These are phyloP conservation scores for Cryomyces minteri DNA, from an alignment of 495 filamentous ascomycete genomes.

Conservation along the genomic window DNA sequence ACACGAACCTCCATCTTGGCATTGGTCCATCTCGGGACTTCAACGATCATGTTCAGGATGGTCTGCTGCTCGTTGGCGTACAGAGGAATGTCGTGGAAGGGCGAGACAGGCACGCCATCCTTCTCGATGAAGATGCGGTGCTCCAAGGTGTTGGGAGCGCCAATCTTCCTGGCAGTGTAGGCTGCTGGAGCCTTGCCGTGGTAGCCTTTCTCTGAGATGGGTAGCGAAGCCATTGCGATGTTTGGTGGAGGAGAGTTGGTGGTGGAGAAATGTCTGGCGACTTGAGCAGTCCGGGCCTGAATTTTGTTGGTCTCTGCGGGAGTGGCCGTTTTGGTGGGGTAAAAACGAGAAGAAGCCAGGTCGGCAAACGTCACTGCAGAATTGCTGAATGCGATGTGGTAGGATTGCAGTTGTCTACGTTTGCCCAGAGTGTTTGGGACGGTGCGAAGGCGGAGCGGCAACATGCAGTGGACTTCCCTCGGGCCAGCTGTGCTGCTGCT, in stretches of 20 bases:
- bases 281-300: slow-evolving; percentile 13
- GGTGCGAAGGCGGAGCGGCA: too few relatives aligned
- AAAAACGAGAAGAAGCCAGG: slow-evolving; percentile 12
- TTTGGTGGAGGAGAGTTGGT: not conserved
- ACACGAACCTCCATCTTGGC: slow-evolving; percentile 83
- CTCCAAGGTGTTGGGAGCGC: slow-evolving; percentile 79
- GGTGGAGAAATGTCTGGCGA: slow-evolving; percentile 13
- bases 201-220: slow-evolving; percentile 16
- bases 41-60: slow-evolving; percentile 96
- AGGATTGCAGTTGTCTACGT: too few relatives aligned
- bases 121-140: slow-evolving; percentile 96
- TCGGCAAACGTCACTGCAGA: slow-evolving; percentile 14
- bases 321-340: slow-evolving; percentile 1
- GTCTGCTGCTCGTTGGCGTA: slow-evolving; percentile 89
- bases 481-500: too few relatives aligned
- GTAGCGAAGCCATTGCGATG: slow-evolving; percentile 21
- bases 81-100: slow-evolving; percentile 97
- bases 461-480: too few relatives aligned
- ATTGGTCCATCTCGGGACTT: slow-evolving; percentile 99
- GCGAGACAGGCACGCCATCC: slow-evolving; percentile 82
- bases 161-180: slow-evolving; percentile 70
- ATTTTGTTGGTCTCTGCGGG: slow-evolving; percentile 9
- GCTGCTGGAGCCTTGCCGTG: slow-evolving; percentile 33
- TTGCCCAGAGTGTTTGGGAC: too few relatives aligned
- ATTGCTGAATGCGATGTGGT: not conserved